These are phyloP conservation scores for Cryptococcus amylolentus DNA, from an alignment of 1,284 basidiomycete species.

Conservation along the genomic window DNA sequence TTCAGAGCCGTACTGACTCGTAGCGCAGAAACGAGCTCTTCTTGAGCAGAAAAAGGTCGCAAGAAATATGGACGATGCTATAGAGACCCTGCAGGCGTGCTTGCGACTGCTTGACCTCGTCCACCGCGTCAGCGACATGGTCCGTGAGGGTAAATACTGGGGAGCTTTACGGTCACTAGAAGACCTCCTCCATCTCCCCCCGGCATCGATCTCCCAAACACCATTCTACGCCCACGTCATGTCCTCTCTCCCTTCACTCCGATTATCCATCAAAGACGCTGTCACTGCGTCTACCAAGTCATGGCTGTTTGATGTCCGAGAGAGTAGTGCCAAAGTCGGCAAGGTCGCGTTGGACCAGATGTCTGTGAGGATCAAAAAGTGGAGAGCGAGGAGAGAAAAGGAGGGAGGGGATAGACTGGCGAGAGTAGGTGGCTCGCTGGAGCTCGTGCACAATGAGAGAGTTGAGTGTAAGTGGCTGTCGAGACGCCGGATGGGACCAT, in stretches of 20 bases:
- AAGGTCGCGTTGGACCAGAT: slow-evolving; percentile 85
- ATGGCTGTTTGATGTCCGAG: slow-evolving; percentile 93
- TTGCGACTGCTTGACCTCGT: slow-evolving; percentile 89
- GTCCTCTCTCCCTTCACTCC: slow-evolving; percentile 84
- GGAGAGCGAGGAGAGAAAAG: slow-evolving; percentile 74
- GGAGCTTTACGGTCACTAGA: slow-evolving; percentile 92
- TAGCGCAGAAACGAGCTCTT: slow-evolving; percentile 65
- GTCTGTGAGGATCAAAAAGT: slow-evolving; percentile 76
- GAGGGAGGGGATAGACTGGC: slow-evolving; percentile 58
- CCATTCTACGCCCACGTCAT: slow-evolving; percentile 90
- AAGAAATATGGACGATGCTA: slow-evolving; percentile 90
- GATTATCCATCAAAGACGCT: slow-evolving; percentile 82
- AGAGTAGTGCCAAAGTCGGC: slow-evolving; percentile 82
- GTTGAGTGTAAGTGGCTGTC: slow-evolving; percentile 70
- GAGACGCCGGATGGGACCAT: background rate
- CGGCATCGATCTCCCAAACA: slow-evolving; percentile 84
- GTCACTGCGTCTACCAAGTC: slow-evolving; percentile 95
- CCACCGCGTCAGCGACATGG: slow-evolving; percentile 89
- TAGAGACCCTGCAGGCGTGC: slow-evolving; percentile 89
- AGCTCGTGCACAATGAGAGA: slow-evolving; percentile 89
- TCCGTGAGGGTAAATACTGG: slow-evolving; percentile 90
- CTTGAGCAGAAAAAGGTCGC: slow-evolving; percentile 89
- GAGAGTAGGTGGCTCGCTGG: slow-evolving; percentile 89
- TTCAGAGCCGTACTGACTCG: background rate
- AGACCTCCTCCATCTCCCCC: slow-evolving; percentile 86